Percentiles rank a stretch among this genome's conserved stretches.
Evolutionary conservation across 179 eudicot species (phyloP).

Genomic region (Vitellaria paradoxa): DNA sequence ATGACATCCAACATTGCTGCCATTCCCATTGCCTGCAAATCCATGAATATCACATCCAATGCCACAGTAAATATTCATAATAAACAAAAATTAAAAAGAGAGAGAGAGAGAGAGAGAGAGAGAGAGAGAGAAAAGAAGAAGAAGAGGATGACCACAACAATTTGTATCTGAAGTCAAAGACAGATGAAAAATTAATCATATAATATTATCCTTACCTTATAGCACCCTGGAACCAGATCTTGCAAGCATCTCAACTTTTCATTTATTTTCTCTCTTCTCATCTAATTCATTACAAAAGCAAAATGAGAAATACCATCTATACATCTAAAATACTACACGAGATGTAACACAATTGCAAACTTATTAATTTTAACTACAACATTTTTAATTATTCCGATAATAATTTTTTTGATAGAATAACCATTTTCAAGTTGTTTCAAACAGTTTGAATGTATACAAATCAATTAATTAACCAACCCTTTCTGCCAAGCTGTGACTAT

Average conservation of each 20-base stretch:
- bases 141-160: neutral
- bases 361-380: too few relatives aligned
- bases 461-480: slow-evolving; percentile 41
- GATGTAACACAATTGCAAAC: too few relatives aligned
- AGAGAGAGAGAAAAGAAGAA: neutral
- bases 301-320: too few relatives aligned
- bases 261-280: slow-evolving; percentile 83
- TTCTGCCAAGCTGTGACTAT: slow-evolving; percentile 95
- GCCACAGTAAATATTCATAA: neutral
- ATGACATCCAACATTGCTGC: slow-evolving; percentile 96
- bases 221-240: slow-evolving; percentile 95
- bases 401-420: neutral
- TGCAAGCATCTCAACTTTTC: slow-evolving; percentile 77
- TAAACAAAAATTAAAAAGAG: neutral
- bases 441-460: too few relatives aligned
- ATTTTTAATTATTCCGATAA: neutral
- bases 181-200: neutral
- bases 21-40: slow-evolving; percentile 91
- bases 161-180: neutral
- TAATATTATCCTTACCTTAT: slow-evolving; percentile 49
- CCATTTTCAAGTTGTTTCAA: too few relatives aligned
- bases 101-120: neutral
- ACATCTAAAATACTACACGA: too few relatives aligned
- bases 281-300: slow-evolving; percentile 26
- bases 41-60: neutral